Evolutionary conservation across 2,329 filamentous ascomycete genomes (phyloP), one percentile per base, ranked within the genome.

Genomic region (Ilyonectria mors-panacis): DNA sequence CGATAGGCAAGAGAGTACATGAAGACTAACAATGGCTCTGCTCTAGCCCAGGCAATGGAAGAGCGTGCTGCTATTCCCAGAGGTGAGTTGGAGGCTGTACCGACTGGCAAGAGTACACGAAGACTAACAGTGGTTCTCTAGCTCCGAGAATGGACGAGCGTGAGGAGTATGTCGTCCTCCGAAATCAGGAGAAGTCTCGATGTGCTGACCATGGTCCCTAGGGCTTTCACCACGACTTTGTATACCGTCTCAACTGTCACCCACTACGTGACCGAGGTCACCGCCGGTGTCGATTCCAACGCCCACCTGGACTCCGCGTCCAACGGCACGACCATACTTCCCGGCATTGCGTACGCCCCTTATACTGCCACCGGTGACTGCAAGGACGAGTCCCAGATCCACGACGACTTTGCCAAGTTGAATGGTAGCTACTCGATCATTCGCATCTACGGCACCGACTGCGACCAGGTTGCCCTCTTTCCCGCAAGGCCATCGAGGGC

Each of bases 381-480:
- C 86, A 96, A 95, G 79, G 83, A 86, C 6, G 82, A 86, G 59
- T 81, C 83, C 1, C 83, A 93, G 72, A 86, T 97, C 58, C 83
- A 87, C 66, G 77, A 81, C 21, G 94, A 97, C 75, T 88, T 96
- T 72, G 81, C 82, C 17, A 81, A 80, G 58, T 83, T 89, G 30
- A 83, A 82, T 15, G 78, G 80, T 23, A 79, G 81, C 15, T 94
- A 92, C 80, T 84, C 85, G 19, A 80, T 90, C 39, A 83, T 97
- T 61, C 92, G 94, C 57, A 87, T 93, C 76, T 97, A 97, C 77
- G 94, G 94, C 59, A 89, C 90, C 64, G 93, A 94, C 79, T 97
- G 94, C 79, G 83, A 93, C 75, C 92, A 95, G 78, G 87, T 94
- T 44, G 78, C 85, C 2, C 88, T 85, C 15, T 88, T n/a, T n/a